Percentiles rank a stretch among this genome's conserved stretches.
These are phyloP conservation scores for Phytopythium chamaehyphon DNA, from an alignment of 352 stramenopile species.

Conservation along the genomic window DNA sequence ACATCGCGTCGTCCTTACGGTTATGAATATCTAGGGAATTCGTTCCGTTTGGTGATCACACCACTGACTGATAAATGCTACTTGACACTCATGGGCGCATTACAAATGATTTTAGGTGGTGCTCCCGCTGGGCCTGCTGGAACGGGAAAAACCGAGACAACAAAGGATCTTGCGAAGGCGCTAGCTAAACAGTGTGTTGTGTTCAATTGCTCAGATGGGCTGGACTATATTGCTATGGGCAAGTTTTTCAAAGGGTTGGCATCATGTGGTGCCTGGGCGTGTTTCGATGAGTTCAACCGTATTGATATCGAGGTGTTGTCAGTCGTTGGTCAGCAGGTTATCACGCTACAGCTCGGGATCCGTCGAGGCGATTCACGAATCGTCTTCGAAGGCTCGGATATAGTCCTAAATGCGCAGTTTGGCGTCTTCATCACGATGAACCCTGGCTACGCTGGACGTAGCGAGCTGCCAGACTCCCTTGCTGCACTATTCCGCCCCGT, in stretches of 20 bases:
- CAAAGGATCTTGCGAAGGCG: slow-evolving; percentile 92
- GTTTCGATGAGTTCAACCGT: slow-evolving; percentile 96
- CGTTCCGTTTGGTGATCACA: slow-evolving; percentile 93
- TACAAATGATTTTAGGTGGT: slow-evolving; percentile 94
- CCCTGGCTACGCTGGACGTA: slow-evolving; percentile 92
- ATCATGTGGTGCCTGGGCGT: slow-evolving; percentile 92
- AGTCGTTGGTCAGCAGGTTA: slow-evolving; percentile 84
- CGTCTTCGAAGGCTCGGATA: slow-evolving; percentile 94
- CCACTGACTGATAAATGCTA: slow-evolving; percentile 96
- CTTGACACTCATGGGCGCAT: slow-evolving; percentile 92
- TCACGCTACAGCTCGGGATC: slow-evolving; percentile 86
- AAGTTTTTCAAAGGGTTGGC: slow-evolving; percentile 93
- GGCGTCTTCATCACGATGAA: slow-evolving; percentile 97
- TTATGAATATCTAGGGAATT: slow-evolving; percentile 95
- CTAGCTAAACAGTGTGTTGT: slow-evolving; percentile 94
- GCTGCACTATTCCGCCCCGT: slow-evolving; percentile 94
- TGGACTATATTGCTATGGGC: slow-evolving; percentile 95
- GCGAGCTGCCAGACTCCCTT: slow-evolving; percentile 93
- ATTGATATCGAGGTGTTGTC: slow-evolving; percentile 94
- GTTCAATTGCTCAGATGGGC: slow-evolving; percentile 94
- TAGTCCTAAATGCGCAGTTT: slow-evolving; percentile 91
- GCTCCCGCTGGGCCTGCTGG: slow-evolving; percentile 90
- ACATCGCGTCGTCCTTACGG: slow-evolving; percentile 88
- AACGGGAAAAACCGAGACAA: slow-evolving; percentile 94
- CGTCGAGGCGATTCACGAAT: slow-evolving; percentile 84